Evolutionary conservation across 768 basidiomycete genomes (phyloP), one percentile per base, ranked within the genome.

Genomic region (Mycena capillaripes): DNA sequence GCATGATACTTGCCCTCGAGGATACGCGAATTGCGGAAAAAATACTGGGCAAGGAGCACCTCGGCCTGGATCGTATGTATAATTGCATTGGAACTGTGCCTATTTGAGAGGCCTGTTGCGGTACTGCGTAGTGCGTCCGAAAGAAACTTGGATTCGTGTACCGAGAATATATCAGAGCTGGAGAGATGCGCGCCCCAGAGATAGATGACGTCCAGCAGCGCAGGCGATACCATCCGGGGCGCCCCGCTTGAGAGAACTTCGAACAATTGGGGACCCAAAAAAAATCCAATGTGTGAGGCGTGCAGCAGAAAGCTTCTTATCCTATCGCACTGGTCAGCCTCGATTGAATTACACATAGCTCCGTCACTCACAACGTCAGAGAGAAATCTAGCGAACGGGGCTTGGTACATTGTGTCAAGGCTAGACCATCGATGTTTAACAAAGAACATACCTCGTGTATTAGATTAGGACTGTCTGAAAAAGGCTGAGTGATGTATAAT

Each of bases 51-150:
- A 32, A 76, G 70, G 40, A 76, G 70, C 19, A 76, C 29, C 27
- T 74, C 60, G 4, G 75, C 75, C 38, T 76, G 75, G n/a, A 76
- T 69, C 1, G 75, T 70, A 17, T 76, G 72, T 4, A 71, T 1
- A 7, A 70, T 36, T 25, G 56, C 64, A 23, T 29, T 53, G 53
- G 71, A n/a, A 19, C 55, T 44, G 58, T 67, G 60, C 10, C 42
- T 29, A 16, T n/a, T 58, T 17, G 63, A 38, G 42, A 71, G 70
- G 27, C 50, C 29, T 2, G 42, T 14, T 23, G 64, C 50, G 21
- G 52, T 21, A 42, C 52, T 71, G 48, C 59, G 70, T 11, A 71
- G 65, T 2, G 75, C 72, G 44, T 56, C 60, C 2, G 69, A 29
- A 34, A 76, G 50, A 17, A 76, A 60, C 11, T 46, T 30, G 27